phyloP scores from a whole-genome alignment of 2,329 filamentous ascomycete species.

The Cyphellophora attinorum region DNA sequence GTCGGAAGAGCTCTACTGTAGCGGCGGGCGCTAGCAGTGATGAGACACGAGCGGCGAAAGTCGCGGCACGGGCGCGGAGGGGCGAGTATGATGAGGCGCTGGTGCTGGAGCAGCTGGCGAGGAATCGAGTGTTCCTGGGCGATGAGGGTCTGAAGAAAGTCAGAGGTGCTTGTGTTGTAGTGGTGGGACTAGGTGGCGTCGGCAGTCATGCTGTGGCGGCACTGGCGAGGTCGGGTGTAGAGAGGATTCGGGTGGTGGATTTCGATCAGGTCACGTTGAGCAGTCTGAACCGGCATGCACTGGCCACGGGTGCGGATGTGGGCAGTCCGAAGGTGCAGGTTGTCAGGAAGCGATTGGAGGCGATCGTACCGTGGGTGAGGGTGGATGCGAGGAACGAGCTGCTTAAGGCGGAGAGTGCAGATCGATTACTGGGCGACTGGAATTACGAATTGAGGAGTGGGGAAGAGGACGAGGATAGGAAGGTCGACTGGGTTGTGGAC shows the following conservation, averaged over 20 bases:
- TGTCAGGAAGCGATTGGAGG: constrained; percentile 67
- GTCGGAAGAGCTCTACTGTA: constrained; percentile 10
- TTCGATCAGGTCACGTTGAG: constrained; percentile 97
- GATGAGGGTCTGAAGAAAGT: constrained; percentile 72
- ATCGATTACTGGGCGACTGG: constrained; percentile 59
- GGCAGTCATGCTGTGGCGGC: constrained; percentile 85
- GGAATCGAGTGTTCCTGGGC: constrained; percentile 83
- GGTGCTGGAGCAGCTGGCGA: constrained; percentile 86
- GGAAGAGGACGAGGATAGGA: constrained; percentile 27
- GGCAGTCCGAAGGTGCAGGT: constrained; percentile 86
- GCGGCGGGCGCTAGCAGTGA: constrained; percentile 33
- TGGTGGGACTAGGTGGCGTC: constrained; percentile 90
- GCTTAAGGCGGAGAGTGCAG: constrained; percentile 60
- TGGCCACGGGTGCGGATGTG: constrained; percentile 88
- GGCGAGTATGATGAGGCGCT: constrained; percentile 66
- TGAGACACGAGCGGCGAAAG: constrained; percentile 48
- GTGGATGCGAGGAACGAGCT: constrained; percentile 83
- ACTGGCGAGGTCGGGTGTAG: constrained; percentile 78
- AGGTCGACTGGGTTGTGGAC: constrained; percentile 84
- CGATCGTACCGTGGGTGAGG: constrained; percentile 82
- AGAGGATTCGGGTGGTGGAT: constrained; percentile 80
- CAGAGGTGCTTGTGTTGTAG: constrained; percentile 70
- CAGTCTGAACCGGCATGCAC: constrained; percentile 88
- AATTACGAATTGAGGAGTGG: constrained; percentile 37
- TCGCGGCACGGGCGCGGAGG: constrained; percentile 50